Base-by-base conservation (phyloP, 495 filamentous ascomycete species). In the Aspergillus affinis region DNA sequence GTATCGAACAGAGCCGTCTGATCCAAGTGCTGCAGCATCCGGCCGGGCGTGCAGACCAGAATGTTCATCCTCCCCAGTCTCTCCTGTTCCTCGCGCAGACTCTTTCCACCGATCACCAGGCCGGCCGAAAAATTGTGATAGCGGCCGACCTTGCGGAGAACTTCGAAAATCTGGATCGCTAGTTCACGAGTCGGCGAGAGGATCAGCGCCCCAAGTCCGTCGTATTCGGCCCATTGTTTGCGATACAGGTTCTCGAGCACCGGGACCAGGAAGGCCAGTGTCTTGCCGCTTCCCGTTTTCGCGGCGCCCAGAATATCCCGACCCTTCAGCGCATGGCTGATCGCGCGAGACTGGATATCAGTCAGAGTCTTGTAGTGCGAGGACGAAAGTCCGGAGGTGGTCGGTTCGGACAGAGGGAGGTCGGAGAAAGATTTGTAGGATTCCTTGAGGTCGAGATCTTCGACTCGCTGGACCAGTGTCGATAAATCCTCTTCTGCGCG, bases 241-340 rank as follows among this genome's bases (percentile, higher is more conserved):
- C 91, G 86, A 74, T 95, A 96, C n/a, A 99, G 86, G 64, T 92
- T 94, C 70, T 99, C 94, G 54, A 99, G 83, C 6, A 97, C 88
- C 2, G 94, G 94, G 6, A 98, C 74, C 12, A 99, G 73, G 71
- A 99, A 99, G 4, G 95, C 90, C 45, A 99, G 78, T 0, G 94
- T 99, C 77, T 99, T 99, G 59, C 94, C 94, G 73, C 90, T 93
- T 49, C 94, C 94, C 2, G 94, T 99, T 73, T 97, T 97, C 46
- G 94, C 94, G 21, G 95, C 94, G 47, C 94, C 94, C 53, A 99
- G 88, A 36, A 97, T 88, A 68, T 99, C 95, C 21, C 80, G 77
- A 53, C 91, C 92, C 75, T 95, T 91, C 58, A 99, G 81, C 5
- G 90, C 93, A 53, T 89, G 80, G 7, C 88, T 90, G 65, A 99